These are phyloP conservation scores for Stagonosporopsis chrysanthemi DNA, from an alignment of 2,329 filamentous ascomycete species.

Conservation along the genomic window DNA sequence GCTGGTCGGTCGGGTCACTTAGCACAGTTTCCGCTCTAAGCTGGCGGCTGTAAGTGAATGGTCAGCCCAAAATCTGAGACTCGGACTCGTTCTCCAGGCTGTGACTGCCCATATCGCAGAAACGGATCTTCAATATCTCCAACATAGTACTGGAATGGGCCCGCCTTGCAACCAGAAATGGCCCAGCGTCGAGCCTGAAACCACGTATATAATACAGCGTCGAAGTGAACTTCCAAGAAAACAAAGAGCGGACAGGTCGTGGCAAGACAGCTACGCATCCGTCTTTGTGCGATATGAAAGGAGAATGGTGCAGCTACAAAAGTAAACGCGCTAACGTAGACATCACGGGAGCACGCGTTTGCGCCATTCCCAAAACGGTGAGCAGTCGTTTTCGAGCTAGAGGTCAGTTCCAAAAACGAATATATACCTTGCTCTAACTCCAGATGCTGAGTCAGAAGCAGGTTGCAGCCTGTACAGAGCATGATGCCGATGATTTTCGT, in stretches of 20 bases:
- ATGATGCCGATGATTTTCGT: not conserved
- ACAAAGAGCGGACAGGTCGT: not conserved
- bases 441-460: not conserved
- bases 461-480: not conserved
- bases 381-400: not conserved
- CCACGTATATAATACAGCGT: not conserved
- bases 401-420: not conserved
- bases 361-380: slow-evolving; percentile 1
- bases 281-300: slow-evolving; percentile 12
- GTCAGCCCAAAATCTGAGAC: not conserved
- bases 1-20: not conserved
- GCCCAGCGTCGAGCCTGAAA: not conserved
- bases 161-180: not conserved
- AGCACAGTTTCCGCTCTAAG: not conserved
- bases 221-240: not conserved
- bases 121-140: not conserved
- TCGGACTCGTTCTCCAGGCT: too few species aligned
- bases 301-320: slow-evolving; percentile 34
- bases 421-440: not conserved
- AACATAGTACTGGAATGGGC: not conserved
- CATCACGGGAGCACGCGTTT: slow-evolving; percentile 36
- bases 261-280: not conserved
- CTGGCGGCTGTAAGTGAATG: not conserved
- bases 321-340: too few species aligned
- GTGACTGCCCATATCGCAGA: not conserved